phyloP scores from a whole-genome alignment of 2,329 filamentous ascomycete genomes.

The Lasiodiplodia citricola region DNA sequence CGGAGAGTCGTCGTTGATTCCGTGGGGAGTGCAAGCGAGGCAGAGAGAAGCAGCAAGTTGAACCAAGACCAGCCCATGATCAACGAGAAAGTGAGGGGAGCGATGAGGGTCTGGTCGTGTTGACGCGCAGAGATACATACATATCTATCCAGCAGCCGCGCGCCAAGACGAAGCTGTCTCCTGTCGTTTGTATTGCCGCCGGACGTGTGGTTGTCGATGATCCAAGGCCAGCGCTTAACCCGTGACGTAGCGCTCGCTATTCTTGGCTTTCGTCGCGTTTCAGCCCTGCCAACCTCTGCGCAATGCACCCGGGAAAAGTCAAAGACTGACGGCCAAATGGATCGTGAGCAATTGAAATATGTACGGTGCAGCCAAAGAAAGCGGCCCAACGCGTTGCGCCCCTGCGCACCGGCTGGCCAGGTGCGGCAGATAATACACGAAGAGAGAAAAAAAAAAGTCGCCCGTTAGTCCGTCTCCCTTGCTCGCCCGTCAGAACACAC shows the following conservation, averaged over 20 bases:
- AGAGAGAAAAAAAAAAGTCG: neutral
- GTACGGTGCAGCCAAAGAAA: constrained; percentile 14
- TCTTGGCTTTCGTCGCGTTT: constrained; percentile 9
- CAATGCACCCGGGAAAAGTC: neutral
- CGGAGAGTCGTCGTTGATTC: constrained; percentile 1
- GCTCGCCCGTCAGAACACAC: neutral
- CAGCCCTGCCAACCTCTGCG: neutral
- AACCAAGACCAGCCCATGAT: neutral
- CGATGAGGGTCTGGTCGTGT: neutral
- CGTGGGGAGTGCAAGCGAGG: neutral
- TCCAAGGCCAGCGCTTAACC: constrained; percentile 4
- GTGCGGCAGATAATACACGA: constrained; percentile 8
- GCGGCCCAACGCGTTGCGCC: neutral
- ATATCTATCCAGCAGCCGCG: neutral
- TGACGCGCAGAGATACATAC: neutral
- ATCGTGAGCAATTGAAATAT: constrained; percentile 22
- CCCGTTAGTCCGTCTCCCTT: neutral
- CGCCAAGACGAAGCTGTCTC: constrained; percentile 8
- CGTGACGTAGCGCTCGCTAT: constrained; percentile 12
- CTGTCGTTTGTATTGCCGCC: neutral
- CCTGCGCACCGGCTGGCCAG: neutral
- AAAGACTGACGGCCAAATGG: neutral
- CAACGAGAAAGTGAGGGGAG: neutral
- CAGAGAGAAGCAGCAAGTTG: neutral
- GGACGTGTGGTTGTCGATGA: constrained; percentile 10